Conservation (phyloP, 2,329 filamentous ascomycete genomes). For the Colletotrichum gloeosporioides region DNA sequence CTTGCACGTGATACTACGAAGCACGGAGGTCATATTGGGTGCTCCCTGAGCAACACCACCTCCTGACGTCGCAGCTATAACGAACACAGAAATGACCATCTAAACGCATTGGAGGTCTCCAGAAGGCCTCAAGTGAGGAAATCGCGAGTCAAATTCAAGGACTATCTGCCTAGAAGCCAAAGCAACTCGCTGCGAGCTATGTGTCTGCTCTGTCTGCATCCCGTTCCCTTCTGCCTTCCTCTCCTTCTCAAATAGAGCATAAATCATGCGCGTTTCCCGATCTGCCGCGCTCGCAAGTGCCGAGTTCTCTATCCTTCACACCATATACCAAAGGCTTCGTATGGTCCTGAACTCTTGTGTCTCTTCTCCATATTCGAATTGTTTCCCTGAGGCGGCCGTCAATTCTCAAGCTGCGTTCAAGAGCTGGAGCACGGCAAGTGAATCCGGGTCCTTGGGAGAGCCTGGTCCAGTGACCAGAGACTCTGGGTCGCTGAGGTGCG, state of each 20-base stretch:
- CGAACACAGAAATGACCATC: neutral
- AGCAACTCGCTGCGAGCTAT: neutral
- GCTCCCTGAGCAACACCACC: neutral
- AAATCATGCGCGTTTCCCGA: neutral
- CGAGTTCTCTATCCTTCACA: neutral
- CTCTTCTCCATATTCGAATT: neutral
- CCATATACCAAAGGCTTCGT: accelerated
- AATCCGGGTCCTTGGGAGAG: neutral
- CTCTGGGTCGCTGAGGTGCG: neutral
- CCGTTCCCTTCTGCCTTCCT: neutral
- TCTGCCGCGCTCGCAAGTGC: neutral
- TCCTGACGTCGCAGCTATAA: neutral
- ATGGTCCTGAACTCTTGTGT: neutral
- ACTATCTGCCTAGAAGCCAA: neutral
- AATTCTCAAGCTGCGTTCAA: neutral
- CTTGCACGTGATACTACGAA: neutral
- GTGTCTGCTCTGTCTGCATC: neutral
- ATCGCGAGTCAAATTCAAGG: neutral
- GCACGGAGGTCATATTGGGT: neutral
- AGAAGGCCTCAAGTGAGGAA: neutral
- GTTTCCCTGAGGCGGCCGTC: neutral
- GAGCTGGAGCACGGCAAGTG: neutral
- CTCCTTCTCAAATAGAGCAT: neutral
- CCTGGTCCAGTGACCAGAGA: neutral
- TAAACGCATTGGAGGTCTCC: neutral